Percentiles rank a stretch among this genome's conserved stretches.
Conservation (phyloP, 1,139 yeast species). For the Schwanniomyces etchellsii region DNA sequence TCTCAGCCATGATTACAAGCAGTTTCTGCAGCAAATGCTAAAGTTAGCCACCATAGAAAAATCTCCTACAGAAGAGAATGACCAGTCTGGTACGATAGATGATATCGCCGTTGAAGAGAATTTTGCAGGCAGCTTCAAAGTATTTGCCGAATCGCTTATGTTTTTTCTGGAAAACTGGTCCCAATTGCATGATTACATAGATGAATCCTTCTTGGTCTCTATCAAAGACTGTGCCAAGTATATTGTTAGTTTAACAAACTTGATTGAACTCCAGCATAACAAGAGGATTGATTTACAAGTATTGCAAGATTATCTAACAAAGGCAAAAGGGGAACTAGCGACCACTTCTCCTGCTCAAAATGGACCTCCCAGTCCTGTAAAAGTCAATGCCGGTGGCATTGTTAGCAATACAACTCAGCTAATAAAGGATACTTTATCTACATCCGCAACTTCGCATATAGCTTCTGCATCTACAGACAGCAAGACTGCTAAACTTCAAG, state of each 20-base stretch:
- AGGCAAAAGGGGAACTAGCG: slow-evolving; percentile 59
- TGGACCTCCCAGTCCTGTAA: slow-evolving; percentile 33
- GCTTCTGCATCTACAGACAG: slow-evolving; percentile 35
- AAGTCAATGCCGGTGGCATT: slow-evolving; percentile 21
- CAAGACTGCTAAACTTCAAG: slow-evolving; percentile 29
- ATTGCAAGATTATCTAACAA: slow-evolving; percentile 67
- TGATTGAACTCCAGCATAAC: slow-evolving; percentile 82
- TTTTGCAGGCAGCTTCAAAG: slow-evolving; percentile 17
- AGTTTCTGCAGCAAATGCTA: slow-evolving; percentile 63
- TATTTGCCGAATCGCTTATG: slow-evolving; percentile 42
- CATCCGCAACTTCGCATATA: slow-evolving; percentile 38
- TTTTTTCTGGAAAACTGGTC: slow-evolving; percentile 43
- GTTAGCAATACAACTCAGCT: slow-evolving; percentile 42
- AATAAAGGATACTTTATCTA: slow-evolving; percentile 41
- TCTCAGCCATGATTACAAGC: slow-evolving; percentile 65
- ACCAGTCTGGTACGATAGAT: background rate
- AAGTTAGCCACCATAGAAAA: slow-evolving; percentile 53
- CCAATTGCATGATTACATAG: slow-evolving; percentile 52
- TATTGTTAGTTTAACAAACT: slow-evolving; percentile 64
- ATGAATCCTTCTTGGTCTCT: slow-evolving; percentile 76
- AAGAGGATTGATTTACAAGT: slow-evolving; percentile 90
- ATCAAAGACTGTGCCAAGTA: slow-evolving; percentile 86
- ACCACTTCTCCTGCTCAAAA: slow-evolving; percentile 6
- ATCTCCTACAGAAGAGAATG: background rate
- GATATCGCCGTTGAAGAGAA: background rate